Conservation (phyloP, 73 alveolate genomes). For the Tetrahymena borealis region DNA sequence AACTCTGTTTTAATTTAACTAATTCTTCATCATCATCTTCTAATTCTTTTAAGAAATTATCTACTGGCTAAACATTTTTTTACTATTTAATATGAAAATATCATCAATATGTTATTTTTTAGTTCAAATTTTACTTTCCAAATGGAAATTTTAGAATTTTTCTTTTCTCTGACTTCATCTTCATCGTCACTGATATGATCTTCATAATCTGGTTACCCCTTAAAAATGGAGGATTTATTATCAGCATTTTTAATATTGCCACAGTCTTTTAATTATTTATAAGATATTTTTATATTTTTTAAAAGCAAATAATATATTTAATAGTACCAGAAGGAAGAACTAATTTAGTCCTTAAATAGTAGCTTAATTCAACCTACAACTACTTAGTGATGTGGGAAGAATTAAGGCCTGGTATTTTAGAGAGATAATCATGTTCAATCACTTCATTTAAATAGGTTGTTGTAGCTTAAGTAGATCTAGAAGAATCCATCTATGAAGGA, state of each 20-base stretch:
- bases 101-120: neutral
- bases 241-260: constrained; percentile 19
- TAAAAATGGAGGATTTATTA: neutral
- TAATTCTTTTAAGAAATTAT: constrained; percentile 7
- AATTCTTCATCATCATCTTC: constrained; percentile 38
- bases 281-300: neutral
- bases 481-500: neutral
- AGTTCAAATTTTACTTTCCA: neutral
- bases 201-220: constrained; percentile 29
- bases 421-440: constrained; percentile 1
- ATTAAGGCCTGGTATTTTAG: neutral
- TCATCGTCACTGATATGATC: constrained; percentile 43
- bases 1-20: neutral
- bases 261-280: neutral
- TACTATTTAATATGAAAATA: neutral
- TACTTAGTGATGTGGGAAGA: neutral
- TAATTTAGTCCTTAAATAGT: constrained; percentile 20
- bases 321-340: constrained; percentile 9
- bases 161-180: no score
- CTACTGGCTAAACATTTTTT: neutral
- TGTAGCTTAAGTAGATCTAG: constrained; percentile 10
- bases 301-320: neutral
- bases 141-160: no score
- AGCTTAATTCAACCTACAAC: constrained; percentile 8
- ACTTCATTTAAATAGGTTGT: constrained; percentile 8